Evolutionary conservation across 1,284 basidiomycete species (phyloP), one percentile per base, ranked within the genome.

Genomic region (Ceratobasidium sp.): DNA sequence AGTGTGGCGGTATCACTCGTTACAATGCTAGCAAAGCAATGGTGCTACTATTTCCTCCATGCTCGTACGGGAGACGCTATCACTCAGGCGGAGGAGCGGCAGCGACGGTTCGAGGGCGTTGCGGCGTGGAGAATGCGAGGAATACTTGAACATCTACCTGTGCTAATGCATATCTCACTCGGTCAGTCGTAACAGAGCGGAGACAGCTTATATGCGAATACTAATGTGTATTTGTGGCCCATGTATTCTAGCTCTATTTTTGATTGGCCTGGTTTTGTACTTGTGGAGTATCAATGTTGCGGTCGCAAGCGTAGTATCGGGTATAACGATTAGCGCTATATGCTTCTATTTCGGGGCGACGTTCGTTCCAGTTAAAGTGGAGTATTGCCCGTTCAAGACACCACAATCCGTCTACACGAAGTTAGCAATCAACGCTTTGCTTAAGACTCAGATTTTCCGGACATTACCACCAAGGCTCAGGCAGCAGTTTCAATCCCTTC

Each of bases 1-100:
- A 70, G 68, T 23, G 39, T 70, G 1, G 68, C 53, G 3, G 68
- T 70, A 42, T 58, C 68, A 20, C 40, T 70, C 18, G 68, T 53
- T 12, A 53, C 68, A 10, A 70, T 70, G 68, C 55, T 70, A 1
- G 68, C 68, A n/a, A 70, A 70, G 39, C 68, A 70, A 42, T 70
- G 68, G 68, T 70, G 68, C n/a, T 70, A 58, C 28, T 61, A 72
- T 56, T 72, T n/a, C 23, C 10, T 72, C 2, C 44, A 55, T 20
- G 55, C 42, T 20, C 55, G 69, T 1, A 60, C 20, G 15, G 69
- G 69, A 3, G 69, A 72, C 40, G 28, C 55, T 4, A 72, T 72
- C 15, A 60, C 69, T 23, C 69, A 72, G 46, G 56, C 69, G 1
- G 42, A 60, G 46, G 55, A 60, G 13, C 55, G 69, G 9, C 69